Evolutionary conservation across 495 filamentous ascomycete species (phyloP).

Genomic region (Mycothermus thermophilus): DNA sequence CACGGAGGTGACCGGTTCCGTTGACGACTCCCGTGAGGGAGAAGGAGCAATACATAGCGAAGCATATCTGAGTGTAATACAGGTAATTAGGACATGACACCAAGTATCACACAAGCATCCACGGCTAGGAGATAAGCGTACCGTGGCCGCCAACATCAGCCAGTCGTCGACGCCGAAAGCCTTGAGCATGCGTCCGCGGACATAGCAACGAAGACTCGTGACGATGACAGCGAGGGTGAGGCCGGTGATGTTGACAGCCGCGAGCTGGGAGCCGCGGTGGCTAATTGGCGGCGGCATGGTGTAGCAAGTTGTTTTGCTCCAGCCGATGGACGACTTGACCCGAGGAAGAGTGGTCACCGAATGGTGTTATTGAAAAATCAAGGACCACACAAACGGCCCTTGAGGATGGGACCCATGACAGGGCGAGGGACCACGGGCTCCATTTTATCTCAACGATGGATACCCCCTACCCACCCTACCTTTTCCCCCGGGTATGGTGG

Average conservation of each 20-base stretch:
- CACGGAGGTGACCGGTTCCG: conserved; percentile 3
- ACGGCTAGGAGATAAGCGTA: not conserved
- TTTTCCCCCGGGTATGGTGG: no score
- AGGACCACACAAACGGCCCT: no score
- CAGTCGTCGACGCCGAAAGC: conserved; percentile 10
- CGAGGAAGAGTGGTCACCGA: no score
- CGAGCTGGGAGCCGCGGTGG: not conserved
- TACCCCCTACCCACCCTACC: no score
- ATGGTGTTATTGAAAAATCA: no score
- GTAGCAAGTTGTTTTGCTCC: not conserved
- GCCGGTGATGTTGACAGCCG: conserved; percentile 3
- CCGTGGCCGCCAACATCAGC: conserved; percentile 5
- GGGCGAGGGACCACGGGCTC: no score
- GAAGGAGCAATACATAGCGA: conserved; percentile 5
- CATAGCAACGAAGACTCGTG: conserved; percentile 7
- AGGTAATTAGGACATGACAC: no score
- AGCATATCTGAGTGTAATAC: not conserved
- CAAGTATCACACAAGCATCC: no score
- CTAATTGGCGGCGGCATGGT: not conserved
- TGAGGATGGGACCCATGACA: no score
- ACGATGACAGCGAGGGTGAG: conserved; percentile 2
- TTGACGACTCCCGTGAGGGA: conserved; percentile 5
- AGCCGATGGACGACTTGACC: no score
- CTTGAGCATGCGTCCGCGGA: conserved; percentile 6
- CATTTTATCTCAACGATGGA: no score